A percentile compares a stretch with the other conserved stretches of the same genome.
phyloP scores from a whole-genome alignment of 73 alveolate species.

The Paramecium tetraurelia region DNA sequence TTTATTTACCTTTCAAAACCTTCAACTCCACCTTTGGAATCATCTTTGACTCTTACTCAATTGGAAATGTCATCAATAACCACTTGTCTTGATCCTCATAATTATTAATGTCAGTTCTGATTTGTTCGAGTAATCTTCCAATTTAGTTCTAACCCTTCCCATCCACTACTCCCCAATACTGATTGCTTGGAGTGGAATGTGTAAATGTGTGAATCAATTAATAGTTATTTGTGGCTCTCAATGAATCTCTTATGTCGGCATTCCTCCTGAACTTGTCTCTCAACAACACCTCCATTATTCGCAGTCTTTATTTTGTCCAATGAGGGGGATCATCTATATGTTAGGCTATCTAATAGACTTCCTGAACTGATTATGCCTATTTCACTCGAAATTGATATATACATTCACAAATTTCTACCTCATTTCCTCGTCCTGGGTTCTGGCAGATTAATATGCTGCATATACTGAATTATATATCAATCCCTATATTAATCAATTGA shows the following conservation, averaged over 20 bases:
- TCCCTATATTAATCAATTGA: slow-evolving; percentile 56
- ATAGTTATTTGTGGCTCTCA: slow-evolving; percentile 66
- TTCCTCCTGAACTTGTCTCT: slow-evolving; percentile 81
- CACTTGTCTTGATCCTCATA: slow-evolving; percentile 70
- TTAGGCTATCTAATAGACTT: slow-evolving; percentile 67
- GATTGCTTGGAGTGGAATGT: slow-evolving; percentile 63
- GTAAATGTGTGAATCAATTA: slow-evolving; percentile 47
- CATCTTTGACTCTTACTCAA: slow-evolving; percentile 67
- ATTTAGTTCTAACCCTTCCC: slow-evolving; percentile 76
- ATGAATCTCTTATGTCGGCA: slow-evolving; percentile 71
- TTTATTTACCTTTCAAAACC: slow-evolving; percentile 46
- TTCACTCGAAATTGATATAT: background rate
- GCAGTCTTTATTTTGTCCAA: slow-evolving; percentile 65
- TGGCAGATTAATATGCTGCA: slow-evolving; percentile 72
- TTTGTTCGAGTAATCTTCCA: slow-evolving; percentile 73
- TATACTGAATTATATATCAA: slow-evolving; percentile 10
- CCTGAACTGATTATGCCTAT: slow-evolving; percentile 70
- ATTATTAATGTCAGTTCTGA: slow-evolving; percentile 64
- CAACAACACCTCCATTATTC: slow-evolving; percentile 71
- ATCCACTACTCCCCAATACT: slow-evolving; percentile 77
- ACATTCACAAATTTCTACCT: slow-evolving; percentile 26
- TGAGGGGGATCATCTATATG: slow-evolving; percentile 72
- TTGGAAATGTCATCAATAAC: slow-evolving; percentile 67
- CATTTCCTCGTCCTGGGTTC: slow-evolving; percentile 48
- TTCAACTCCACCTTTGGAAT: slow-evolving; percentile 68